phyloP scores from a whole-genome alignment of 2,329 filamentous ascomycete genomes.

The Ceratocystis destructans region DNA sequence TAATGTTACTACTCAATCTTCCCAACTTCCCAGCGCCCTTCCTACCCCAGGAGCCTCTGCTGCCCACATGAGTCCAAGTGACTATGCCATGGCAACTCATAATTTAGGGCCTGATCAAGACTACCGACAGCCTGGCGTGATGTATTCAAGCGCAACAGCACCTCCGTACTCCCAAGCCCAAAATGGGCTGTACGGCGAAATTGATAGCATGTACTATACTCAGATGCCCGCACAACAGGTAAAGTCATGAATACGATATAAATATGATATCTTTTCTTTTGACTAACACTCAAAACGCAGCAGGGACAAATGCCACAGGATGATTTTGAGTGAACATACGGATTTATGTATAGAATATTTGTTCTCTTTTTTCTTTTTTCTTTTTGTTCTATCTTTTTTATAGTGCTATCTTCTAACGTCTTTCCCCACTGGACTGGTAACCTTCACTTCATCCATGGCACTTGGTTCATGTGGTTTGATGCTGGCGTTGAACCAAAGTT shows the following conservation, averaged over 20 bases:
- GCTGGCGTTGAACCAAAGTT: not conserved
- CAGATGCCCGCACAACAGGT: constrained; percentile 74
- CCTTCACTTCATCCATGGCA: too few relatives aligned
- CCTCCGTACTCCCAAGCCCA: constrained; percentile 65
- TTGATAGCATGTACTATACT: constrained; percentile 79
- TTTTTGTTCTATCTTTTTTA: not conserved
- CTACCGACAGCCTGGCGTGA: constrained; percentile 57
- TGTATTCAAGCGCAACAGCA: constrained; percentile 70
- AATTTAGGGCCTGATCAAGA: constrained; percentile 56
- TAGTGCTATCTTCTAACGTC: not conserved
- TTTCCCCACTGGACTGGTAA: not conserved
- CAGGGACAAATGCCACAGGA: constrained; percentile 34
- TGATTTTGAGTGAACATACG: constrained; percentile 31
- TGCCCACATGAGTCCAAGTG: constrained; percentile 23
- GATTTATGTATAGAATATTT: not conserved
- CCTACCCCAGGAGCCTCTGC: not conserved
- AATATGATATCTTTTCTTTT: not conserved
- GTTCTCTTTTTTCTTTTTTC: not conserved
- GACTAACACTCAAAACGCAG: constrained; percentile 1
- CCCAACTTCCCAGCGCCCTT: not conserved
- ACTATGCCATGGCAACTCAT: constrained; percentile 51
- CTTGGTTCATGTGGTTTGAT: not conserved
- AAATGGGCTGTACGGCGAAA: constrained; percentile 65
- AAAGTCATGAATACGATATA: constrained; percentile 25
- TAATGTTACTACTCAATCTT: not conserved